phyloP scores from a whole-genome alignment of 2,329 filamentous ascomycete genomes.

The Didymella pomorum region DNA sequence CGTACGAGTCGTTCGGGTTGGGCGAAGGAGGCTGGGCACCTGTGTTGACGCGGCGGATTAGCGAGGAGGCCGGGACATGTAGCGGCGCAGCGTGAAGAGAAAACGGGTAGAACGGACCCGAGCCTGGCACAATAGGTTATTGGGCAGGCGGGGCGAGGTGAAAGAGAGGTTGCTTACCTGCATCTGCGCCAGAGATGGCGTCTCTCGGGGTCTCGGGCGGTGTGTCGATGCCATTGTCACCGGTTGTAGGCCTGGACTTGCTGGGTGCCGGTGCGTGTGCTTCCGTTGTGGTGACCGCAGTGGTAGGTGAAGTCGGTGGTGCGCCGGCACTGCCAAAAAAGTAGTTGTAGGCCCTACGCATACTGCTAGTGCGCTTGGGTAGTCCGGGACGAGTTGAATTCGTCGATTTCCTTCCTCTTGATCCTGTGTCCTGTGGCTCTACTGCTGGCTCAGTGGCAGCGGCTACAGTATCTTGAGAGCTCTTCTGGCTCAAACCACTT shows the following conservation, averaged over 20 bases:
- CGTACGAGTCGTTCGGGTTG: slow-evolving; percentile 38
- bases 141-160: slow-evolving; percentile 30
- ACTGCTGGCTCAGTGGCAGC: slow-evolving; percentile 38
- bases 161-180: slow-evolving; percentile 28
- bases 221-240: slow-evolving; percentile 43
- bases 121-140: slow-evolving; percentile 33
- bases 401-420: slow-evolving; percentile 46
- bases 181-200: slow-evolving; percentile 22
- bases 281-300: slow-evolving; percentile 38
- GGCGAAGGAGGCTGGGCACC: slow-evolving; percentile 39
- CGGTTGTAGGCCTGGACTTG: slow-evolving; percentile 28
- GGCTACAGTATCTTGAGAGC: slow-evolving; percentile 40
- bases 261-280: slow-evolving; percentile 30
- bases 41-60: slow-evolving; percentile 34
- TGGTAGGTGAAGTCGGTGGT: slow-evolving; percentile 38
- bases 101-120: slow-evolving; percentile 28
- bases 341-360: slow-evolving; percentile 52
- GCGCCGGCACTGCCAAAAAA: slow-evolving; percentile 47
- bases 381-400: slow-evolving; percentile 43
- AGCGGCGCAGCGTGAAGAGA: slow-evolving; percentile 31
- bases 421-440: slow-evolving; percentile 35
- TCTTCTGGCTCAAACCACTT: slow-evolving; percentile 32
- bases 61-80: slow-evolving; percentile 28
- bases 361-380: slow-evolving; percentile 50
- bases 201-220: slow-evolving; percentile 46